These are phyloP conservation scores for Arabidopsis hybrid DNA, from an alignment of 441 rosid species.

Conservation along the genomic window DNA sequence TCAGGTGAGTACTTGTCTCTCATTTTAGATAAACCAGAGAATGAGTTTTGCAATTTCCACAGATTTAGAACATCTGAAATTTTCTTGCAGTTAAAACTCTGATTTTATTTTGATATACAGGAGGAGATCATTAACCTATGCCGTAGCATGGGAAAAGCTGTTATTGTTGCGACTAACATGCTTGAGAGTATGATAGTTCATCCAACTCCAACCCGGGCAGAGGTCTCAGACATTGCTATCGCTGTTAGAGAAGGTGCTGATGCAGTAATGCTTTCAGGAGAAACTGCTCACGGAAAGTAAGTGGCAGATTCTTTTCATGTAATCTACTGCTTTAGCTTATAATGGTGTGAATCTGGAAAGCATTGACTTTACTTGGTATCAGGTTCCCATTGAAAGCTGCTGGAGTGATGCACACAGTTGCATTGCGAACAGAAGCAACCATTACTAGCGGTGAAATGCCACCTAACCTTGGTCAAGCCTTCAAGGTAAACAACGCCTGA, in stretches of 20 bases:
- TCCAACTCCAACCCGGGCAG: conserved; percentile 98
- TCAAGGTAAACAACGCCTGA: conserved; percentile 60
- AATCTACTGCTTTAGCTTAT: conserved; percentile 21
- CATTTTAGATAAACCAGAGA: conserved; percentile 23
- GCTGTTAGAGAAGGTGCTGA: conserved; percentile 99
- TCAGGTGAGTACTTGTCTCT: conserved; percentile 65
- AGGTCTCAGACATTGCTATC: conserved; percentile 97
- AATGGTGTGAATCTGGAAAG: not conserved
- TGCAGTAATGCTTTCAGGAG: conserved; percentile 99
- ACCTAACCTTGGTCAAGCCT: conserved; percentile 90
- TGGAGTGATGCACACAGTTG: conserved; percentile 96
- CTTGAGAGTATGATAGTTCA: conserved; percentile 99
- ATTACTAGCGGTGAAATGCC: conserved; percentile 81
- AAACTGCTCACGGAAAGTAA: conserved; percentile 98
- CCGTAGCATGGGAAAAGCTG: conserved; percentile 99
- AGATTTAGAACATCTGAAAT: conserved; percentile 16
- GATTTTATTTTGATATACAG: conserved; percentile 47
- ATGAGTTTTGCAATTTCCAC: conserved; percentile 26
- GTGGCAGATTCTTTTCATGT: conserved; percentile 32
- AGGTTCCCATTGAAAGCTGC: conserved; percentile 98
- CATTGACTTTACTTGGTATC: conserved; percentile 32
- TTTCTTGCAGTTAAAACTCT: conserved; percentile 23
- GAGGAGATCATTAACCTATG: conserved; percentile 83
- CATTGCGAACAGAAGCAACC: conserved; percentile 91
- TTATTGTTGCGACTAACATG: conserved; percentile 98